Evolutionary conservation across 805 yeast genomes (phyloP).

Genomic region (Barnettozyma siamensis): DNA sequence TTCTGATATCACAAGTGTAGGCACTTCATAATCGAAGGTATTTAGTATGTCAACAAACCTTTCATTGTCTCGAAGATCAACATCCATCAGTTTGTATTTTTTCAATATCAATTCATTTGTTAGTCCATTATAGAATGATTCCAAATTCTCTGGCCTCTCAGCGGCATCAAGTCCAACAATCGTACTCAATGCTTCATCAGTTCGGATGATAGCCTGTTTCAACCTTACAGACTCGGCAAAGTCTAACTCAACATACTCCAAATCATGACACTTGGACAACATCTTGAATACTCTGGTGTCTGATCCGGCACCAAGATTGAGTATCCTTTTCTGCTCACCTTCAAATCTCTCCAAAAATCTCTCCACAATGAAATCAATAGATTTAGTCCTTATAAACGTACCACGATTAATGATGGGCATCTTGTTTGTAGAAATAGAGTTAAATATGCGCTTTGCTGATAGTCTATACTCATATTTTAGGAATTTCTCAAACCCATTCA

Average conservation of each 20-base stretch:
- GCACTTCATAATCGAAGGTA: constrained; percentile 22
- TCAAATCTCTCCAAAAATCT: constrained; percentile 32
- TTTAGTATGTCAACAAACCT: constrained; percentile 25
- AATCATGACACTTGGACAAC: constrained; percentile 22
- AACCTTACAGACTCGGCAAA: constrained; percentile 40
- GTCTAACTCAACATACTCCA: constrained; percentile 45
- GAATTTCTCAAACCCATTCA: constrained; percentile 18
- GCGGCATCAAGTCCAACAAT: constrained; percentile 11
- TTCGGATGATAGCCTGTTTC: constrained; percentile 28
- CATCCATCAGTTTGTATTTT: constrained; percentile 25
- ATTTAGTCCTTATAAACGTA: constrained; percentile 53
- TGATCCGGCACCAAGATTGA: constrained; percentile 65
- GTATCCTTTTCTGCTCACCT: constrained; percentile 38
- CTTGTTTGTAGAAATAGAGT: constrained; percentile 15
- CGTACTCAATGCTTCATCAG: constrained; percentile 9
- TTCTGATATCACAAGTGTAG: constrained; percentile 51
- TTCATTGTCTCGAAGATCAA: constrained; percentile 30
- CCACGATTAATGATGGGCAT: constrained; percentile 68
- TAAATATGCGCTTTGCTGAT: constrained; percentile 16
- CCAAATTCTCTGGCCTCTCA: constrained; percentile 1
- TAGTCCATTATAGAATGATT: constrained; percentile 10
- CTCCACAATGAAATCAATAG: constrained; percentile 43
- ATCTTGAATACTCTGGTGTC: constrained; percentile 48
- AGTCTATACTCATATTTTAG: constrained; percentile 19
- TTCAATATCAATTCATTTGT: constrained; percentile 24